Base-by-base conservation (phyloP, 1,139 yeast genomes). In the Blastobotrys petasosporus region DNA sequence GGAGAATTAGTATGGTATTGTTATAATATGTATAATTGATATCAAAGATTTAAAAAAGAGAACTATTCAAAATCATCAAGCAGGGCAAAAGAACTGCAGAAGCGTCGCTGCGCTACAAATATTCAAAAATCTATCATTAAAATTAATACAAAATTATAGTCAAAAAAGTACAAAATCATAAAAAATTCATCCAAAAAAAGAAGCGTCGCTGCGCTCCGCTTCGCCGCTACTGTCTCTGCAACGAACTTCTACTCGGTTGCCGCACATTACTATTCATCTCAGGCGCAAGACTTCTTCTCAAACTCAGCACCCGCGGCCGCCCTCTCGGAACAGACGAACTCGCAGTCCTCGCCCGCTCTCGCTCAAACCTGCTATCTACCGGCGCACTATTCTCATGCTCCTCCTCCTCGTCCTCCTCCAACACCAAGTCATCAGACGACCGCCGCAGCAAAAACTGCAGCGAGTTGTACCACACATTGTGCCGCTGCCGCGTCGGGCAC, bases 391-490 rank as follows among this genome's bases (percentile, higher is more conserved):
- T 20, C 12, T 10, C 30, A n/a, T 49, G 54, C 15, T 52, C 55
- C 10, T 51, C 56, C 5, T 50, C 56, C 1, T 50, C 57, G 13
- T 54, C 62, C 20, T 56, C 58, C 11, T 76, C 80, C 47, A 79
- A 66, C 4, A 70, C 66, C 47, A 82, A 67, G 35, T 81, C 87
- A 44, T 79, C 84, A 54, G 80, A 70, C 51, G 78, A 80, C 57
- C 90, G 74, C 60, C 80, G 80, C 38, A 87, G 71, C 69, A 90
- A 68, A 60, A 84, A 88, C 51, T 85, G 76, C 54, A 92, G 70
- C 0, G 96, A 86, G 58, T 86, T 84, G 64, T 75, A 83, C 98
- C 98, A 92, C 44, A 88, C 80, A 59, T 86, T 87, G 63, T 92
- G 97, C 42, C 96, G 79, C 56, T 82, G 83, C 60, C 94, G 76